A percentile compares a stretch with the other conserved stretches of the same genome.
phyloP scores from a whole-genome alignment of 208 protist species.

The Tritrichomonas foetus region DNA sequence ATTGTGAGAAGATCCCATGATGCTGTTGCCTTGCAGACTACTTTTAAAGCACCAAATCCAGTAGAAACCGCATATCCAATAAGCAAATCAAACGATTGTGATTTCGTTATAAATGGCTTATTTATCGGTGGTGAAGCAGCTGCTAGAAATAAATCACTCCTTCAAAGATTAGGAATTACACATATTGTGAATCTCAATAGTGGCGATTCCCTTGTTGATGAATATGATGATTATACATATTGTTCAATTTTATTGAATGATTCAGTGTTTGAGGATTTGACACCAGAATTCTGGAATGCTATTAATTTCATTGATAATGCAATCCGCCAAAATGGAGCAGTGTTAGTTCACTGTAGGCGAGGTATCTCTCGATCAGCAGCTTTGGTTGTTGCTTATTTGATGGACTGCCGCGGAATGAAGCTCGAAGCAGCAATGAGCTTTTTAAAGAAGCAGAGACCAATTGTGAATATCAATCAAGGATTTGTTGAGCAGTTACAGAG shows the following conservation, averaged over 20 bases:
- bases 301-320: not conserved
- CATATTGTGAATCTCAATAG: not conserved
- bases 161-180: not conserved
- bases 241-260: not conserved
- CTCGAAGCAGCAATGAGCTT: not conserved
- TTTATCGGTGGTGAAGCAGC: no score
- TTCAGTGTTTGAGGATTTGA: not conserved
- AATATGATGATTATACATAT: not conserved
- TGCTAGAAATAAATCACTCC: no score
- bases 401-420: not conserved
- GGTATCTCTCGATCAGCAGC: not conserved
- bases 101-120: no score
- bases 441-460: not conserved
- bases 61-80: no score
- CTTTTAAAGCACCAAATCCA: no score
- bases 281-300: not conserved
- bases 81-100: no score
- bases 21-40: no score
- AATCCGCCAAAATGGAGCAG: not conserved
- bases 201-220: no score
- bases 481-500: not conserved
- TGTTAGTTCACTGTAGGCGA: not conserved
- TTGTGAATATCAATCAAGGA: not conserved
- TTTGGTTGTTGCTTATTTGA: not conserved
- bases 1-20: no score